phyloP scores from a whole-genome alignment of 1,284 basidiomycete species.

The Apiotrichum siamense region DNA sequence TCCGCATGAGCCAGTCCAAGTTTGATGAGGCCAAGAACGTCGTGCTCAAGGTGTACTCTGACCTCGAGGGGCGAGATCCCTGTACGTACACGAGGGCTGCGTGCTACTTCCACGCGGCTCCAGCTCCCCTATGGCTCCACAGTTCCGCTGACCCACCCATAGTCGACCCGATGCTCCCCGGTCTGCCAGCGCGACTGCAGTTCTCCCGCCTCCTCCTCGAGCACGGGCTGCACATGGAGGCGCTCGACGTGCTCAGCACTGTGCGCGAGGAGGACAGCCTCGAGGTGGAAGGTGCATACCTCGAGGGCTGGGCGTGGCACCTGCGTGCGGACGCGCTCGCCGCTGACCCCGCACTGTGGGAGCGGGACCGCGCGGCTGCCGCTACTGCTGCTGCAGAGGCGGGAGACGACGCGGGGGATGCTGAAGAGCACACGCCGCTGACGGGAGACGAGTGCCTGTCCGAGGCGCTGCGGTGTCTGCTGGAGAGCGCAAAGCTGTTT shows the following conservation, averaged over 20 bases:
- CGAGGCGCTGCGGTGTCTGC: constrained; percentile 72
- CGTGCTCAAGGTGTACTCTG: constrained; percentile 63
- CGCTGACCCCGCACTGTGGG: constrained; percentile 22
- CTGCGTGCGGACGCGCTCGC: constrained; percentile 50
- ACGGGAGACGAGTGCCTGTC: constrained; percentile 72
- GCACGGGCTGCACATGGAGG: constrained; percentile 61
- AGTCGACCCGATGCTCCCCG: constrained; percentile 68
- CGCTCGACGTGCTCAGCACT: constrained; percentile 69
- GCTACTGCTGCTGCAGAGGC: not conserved
- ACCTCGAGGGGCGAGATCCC: constrained; percentile 67
- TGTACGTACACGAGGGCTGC: constrained; percentile 49
- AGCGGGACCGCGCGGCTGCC: constrained; percentile 1
- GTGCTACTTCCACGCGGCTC: not conserved
- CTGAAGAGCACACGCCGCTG: constrained; percentile 53
- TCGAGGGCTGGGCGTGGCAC: constrained; percentile 92
- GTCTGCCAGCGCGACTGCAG: constrained; percentile 65
- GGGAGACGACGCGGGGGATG: constrained; percentile 29
- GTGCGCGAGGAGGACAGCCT: constrained; percentile 78
- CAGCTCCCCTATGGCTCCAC: no score
- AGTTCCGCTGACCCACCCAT: no score
- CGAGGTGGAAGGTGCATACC: constrained; percentile 86
- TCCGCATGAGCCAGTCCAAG: constrained; percentile 79
- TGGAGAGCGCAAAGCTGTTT: constrained; percentile 73
- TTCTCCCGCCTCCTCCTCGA: constrained; percentile 82
- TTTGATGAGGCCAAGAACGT: constrained; percentile 71